Evolutionary conservation across 2,329 filamentous ascomycete genomes (phyloP).

Genomic region (Fusarium burgessii): DNA sequence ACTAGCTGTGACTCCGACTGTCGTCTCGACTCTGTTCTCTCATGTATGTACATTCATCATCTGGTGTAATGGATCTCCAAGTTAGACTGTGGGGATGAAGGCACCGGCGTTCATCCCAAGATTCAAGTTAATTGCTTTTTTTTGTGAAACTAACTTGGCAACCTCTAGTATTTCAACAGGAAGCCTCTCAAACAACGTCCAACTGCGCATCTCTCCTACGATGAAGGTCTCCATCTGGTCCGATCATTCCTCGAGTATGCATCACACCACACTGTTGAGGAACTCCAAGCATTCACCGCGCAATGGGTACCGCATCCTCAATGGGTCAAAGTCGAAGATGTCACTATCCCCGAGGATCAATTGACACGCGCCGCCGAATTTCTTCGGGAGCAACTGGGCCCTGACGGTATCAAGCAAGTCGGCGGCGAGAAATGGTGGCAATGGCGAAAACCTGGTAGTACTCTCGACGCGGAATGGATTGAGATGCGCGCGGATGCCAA

Average conservation of each 20-base stretch:
- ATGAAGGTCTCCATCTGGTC: conserved; percentile 89
- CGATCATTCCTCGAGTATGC: conserved; percentile 87
- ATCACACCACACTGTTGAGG: conserved; percentile 91
- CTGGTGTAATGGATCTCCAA: conserved; percentile 11
- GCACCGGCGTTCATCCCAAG: neutral
- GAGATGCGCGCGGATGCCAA: conserved; percentile 86
- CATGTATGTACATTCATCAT: conserved; percentile 71
- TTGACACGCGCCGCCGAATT: conserved; percentile 74
- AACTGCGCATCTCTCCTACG: conserved; percentile 91
- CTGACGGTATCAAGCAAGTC: conserved; percentile 77
- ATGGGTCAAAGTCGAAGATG: conserved; percentile 84
- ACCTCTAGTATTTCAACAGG: conserved; percentile 80
- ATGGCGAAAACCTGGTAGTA: conserved; percentile 77
- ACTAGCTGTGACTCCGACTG: conserved; percentile 86
- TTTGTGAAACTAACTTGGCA: conserved; percentile 14
- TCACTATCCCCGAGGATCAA: conserved; percentile 73
- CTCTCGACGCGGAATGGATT: conserved; percentile 90
- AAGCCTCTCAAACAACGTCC: conserved; percentile 81
- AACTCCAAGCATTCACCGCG: conserved; percentile 88
- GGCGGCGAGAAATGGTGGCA: conserved; percentile 92
- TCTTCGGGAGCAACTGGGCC: conserved; percentile 80
- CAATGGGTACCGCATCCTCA: conserved; percentile 92
- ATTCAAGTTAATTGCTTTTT: conserved; percentile 3
- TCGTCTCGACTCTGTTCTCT: conserved; percentile 85
- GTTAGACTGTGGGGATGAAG: conserved; percentile 4